Evolutionary conservation across 2,329 filamentous ascomycete genomes (phyloP).

Genomic region (Coniella vitis): DNA sequence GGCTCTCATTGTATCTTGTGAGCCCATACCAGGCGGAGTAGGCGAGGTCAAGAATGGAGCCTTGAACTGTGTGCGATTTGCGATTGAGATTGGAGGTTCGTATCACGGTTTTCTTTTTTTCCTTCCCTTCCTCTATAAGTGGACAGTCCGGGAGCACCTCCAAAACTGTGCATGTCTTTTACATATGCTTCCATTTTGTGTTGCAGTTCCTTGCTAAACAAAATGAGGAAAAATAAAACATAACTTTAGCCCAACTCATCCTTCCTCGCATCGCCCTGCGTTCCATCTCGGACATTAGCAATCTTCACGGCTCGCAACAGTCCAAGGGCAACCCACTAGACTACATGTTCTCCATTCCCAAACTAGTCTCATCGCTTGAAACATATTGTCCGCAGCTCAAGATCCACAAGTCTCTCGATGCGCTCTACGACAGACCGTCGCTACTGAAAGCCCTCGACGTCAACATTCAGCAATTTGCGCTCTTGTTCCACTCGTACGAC

Average conservation of each 20-base stretch:
- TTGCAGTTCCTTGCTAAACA: constrained; percentile 13
- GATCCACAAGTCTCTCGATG: constrained; percentile 28
- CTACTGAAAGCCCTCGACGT: constrained; percentile 22
- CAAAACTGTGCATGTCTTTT: neutral
- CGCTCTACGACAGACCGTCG: constrained; percentile 27
- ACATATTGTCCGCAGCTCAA: constrained; percentile 31
- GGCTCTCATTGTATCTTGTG: constrained; percentile 36
- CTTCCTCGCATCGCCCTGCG: constrained; percentile 30
- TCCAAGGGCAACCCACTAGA: constrained; percentile 24
- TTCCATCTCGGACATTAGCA: constrained; percentile 24
- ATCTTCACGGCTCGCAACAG: constrained; percentile 21
- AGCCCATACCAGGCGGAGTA: constrained; percentile 36
- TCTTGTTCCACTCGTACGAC: constrained; percentile 16
- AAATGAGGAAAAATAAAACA: too few relatives aligned
- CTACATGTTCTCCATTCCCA: constrained; percentile 29
- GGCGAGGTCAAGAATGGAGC: constrained; percentile 37
- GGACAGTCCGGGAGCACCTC: too few relatives aligned
- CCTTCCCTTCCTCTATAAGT: too few relatives aligned
- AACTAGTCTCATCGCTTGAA: constrained; percentile 25
- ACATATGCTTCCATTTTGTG: too few relatives aligned
- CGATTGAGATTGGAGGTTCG: constrained; percentile 40
- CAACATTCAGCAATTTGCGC: constrained; percentile 19
- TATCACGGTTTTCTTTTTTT: constrained; percentile 18
- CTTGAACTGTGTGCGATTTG: constrained; percentile 37
- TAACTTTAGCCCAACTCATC: constrained; percentile 32